A percentile compares a stretch with the other conserved stretches of the same genome.
Conservation (phyloP, 2,329 filamentous ascomycete species). For the Curvularia lunata region DNA sequence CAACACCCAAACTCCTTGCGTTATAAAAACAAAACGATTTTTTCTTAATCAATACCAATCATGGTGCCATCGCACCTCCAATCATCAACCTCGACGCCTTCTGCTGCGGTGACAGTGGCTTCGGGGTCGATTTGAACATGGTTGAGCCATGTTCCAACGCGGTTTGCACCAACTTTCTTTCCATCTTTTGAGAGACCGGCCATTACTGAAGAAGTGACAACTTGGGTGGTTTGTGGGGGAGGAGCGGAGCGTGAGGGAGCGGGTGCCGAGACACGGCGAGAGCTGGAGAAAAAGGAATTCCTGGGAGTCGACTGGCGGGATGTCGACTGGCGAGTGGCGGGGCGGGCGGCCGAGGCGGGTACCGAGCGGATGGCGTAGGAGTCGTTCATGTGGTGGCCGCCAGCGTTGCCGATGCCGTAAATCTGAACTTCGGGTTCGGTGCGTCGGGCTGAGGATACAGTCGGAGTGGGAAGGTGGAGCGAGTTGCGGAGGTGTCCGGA, state of each 20-base stretch:
- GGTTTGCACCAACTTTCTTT: slow-evolving; percentile 43
- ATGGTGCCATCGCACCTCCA: slow-evolving; percentile 46
- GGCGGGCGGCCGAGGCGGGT: slow-evolving; percentile 37
- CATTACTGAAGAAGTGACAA: slow-evolving; percentile 41
- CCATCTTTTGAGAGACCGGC: slow-evolving; percentile 48
- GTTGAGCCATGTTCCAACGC: slow-evolving; percentile 50
- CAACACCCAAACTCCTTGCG: slow-evolving; percentile 16
- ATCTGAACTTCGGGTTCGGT: slow-evolving; percentile 55
- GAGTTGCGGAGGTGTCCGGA: slow-evolving; percentile 60
- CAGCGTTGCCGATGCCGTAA: slow-evolving; percentile 60
- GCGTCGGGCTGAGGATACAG: slow-evolving; percentile 31
- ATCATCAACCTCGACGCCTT: slow-evolving; percentile 45
- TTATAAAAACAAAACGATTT: not conserved
- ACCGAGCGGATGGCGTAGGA: slow-evolving; percentile 45
- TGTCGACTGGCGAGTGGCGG: slow-evolving; percentile 30
- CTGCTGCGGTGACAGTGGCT: slow-evolving; percentile 42
- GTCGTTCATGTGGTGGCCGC: slow-evolving; percentile 67
- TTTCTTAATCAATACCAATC: slow-evolving; percentile 42
- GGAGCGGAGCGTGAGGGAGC: slow-evolving; percentile 15
- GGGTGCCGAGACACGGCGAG: slow-evolving; percentile 31
- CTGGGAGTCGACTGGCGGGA: slow-evolving; percentile 30
- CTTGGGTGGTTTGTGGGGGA: slow-evolving; percentile 10
- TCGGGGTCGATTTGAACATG: slow-evolving; percentile 47
- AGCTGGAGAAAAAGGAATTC: slow-evolving; percentile 35
- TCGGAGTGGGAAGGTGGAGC: slow-evolving; percentile 37